Percentiles rank a stretch among this genome's conserved stretches.
phyloP scores from a whole-genome alignment of 805 yeast genomes.

The Aciculoconidium aculeatum region DNA sequence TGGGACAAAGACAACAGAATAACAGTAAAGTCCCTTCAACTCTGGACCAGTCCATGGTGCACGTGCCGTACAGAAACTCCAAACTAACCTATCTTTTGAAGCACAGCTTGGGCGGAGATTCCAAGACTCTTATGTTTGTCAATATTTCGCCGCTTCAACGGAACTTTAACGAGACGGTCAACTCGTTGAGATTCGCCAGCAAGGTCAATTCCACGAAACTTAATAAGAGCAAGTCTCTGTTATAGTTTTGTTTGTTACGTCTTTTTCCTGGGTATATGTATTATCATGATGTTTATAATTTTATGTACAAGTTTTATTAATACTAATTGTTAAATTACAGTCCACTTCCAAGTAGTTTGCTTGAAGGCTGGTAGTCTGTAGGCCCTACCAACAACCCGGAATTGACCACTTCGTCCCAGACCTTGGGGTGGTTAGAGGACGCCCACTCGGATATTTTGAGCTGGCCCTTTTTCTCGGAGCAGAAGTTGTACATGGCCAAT shows the following conservation, averaged over 20 bases:
- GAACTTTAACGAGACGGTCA: slow-evolving; percentile 72
- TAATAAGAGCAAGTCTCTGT: too few relatives aligned
- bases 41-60: slow-evolving; percentile 17
- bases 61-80: slow-evolving; percentile 66
- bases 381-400: slow-evolving; percentile 24
- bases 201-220: slow-evolving; percentile 59
- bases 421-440: slow-evolving; percentile 14
- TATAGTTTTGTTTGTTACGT: too few relatives aligned
- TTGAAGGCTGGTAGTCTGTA: slow-evolving; percentile 25
- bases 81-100: slow-evolving; percentile 78
- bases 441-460: slow-evolving; percentile 31
- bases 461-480: slow-evolving; percentile 27
- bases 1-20: slow-evolving; percentile 34
- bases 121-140: slow-evolving; percentile 91
- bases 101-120: slow-evolving; percentile 75
- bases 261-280: too few relatives aligned
- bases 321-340: background rate
- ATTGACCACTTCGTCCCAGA: slow-evolving; percentile 22
- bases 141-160: slow-evolving; percentile 64
- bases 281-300: background rate
- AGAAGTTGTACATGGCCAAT: slow-evolving; percentile 42
- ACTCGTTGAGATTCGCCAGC: slow-evolving; percentile 84
- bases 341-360: slow-evolving; percentile 18
- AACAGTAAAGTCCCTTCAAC: slow-evolving; percentile 24
- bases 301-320: slow-evolving; percentile 2